Evolutionary conservation across 352 stramenopile species (phyloP), one percentile per base, ranked within the genome.

Genomic region (Phytophthora sp.): DNA sequence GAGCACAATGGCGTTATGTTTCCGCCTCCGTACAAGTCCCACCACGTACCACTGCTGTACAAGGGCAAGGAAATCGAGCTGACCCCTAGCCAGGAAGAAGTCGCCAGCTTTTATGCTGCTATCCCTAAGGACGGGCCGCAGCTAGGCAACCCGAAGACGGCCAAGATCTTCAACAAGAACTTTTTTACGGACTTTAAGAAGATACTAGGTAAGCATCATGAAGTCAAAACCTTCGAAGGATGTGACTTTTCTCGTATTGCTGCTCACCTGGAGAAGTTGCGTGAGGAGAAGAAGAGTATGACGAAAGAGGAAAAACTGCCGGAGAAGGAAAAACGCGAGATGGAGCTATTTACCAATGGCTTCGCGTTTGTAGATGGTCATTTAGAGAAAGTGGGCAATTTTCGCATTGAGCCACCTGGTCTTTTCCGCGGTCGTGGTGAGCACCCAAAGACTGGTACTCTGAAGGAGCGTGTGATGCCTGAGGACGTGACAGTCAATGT

Each of bases 1-100:
- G 98, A 99, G 75, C 98, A 99, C 88, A 97, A 98, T 31, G 98
- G 98, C 39, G 95, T 99, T 27, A 91, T 96, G 55, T 99, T 99
- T 75, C 95, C 97, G 11, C 89, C 98, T 46, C 63, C 84, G 18
- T 99, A 99, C 82, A 82, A 88, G 26, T 95, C 97, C 7, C 98
- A 99, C 78, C 81, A 93, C 33, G 83, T 99, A 0, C 97, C 97
- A 51, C 77, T 99, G 63, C 35, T 95, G 12, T 99, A 99, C 81
- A 89, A 99, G 63, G 91, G 88, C 20, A 76, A 98, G 66, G 67
- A 92, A 13, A 84, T 99, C 12, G 69, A 97, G 53, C 90, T 99
- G 26, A 98, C 89, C n/a, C 86, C 96, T 0, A 73, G 81, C 23
- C 94, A 99, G 59, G 96, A 99, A 72, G 96, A 99, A 71, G 63